Conservation (phyloP, 129 eudicot genomes). For the Centrapalus pauciflorus region DNA sequence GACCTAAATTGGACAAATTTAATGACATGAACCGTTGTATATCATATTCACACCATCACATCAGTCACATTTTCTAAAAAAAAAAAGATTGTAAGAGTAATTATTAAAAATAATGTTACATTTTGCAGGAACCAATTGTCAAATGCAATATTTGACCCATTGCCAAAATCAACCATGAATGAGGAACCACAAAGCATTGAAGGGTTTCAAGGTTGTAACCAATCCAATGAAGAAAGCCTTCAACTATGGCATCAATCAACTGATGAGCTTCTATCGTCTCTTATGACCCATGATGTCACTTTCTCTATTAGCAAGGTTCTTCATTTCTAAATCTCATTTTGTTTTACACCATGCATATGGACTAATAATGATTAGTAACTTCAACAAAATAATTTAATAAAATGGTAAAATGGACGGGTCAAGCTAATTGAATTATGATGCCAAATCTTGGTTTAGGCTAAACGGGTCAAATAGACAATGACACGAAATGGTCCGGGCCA, state of each 20-base stretch:
- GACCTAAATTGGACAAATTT: background rate
- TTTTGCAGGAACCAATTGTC: slow-evolving; percentile 44
- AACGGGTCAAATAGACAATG: too few species aligned
- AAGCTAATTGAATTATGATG: too few species aligned
- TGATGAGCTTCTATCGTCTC: slow-evolving; percentile 42
- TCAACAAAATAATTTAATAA: too few species aligned
- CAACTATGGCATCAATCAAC: slow-evolving; percentile 46
- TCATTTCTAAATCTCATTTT: background rate
- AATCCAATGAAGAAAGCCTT: slow-evolving; percentile 34
- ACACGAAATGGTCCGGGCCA: too few species aligned
- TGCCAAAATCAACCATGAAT: slow-evolving; percentile 40
- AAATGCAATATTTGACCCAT: slow-evolving; percentile 42
- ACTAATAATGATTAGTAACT: too few species aligned
- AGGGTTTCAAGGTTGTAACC: slow-evolving; percentile 34
- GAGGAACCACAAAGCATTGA: slow-evolving; percentile 39
- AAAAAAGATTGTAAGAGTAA: background rate
- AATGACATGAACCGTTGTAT: too few species aligned
- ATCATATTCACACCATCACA: too few species aligned
- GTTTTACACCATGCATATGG: background rate
- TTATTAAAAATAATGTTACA: background rate
- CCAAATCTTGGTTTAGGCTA: too few species aligned
- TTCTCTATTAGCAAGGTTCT: slow-evolving; percentile 38
- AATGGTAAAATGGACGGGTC: too few species aligned
- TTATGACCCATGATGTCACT: slow-evolving; percentile 38
- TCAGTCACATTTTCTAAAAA: background rate